Evolutionary conservation across 2,329 filamentous ascomycete genomes (phyloP).

Genomic region (Hypoxylon sp.): DNA sequence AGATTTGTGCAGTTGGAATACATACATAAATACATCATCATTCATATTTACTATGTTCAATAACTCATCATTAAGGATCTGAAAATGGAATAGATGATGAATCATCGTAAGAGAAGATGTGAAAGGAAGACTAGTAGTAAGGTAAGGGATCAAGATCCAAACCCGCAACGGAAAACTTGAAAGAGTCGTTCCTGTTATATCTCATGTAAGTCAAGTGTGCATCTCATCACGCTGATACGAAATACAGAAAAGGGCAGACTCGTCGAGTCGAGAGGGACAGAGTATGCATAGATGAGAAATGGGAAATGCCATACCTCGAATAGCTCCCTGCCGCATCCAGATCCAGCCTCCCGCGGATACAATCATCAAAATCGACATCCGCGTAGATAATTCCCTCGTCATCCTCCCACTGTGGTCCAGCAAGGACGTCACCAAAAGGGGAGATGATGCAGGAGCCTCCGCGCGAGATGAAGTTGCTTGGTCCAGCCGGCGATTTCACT

Average conservation of each 20-base stretch:
- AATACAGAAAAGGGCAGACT: neutral
- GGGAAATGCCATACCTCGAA: conserved; percentile 71
- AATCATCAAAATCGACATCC: conserved; percentile 91
- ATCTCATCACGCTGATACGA: neutral
- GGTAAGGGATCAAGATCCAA: conserved; percentile 71
- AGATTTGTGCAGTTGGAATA: conserved; percentile 13
- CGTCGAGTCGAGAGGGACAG: neutral
- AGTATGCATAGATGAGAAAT: neutral
- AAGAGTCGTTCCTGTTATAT: conserved; percentile 68
- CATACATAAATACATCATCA: conserved; percentile 12
- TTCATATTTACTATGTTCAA: conserved; percentile 9
- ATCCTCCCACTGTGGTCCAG: conserved; percentile 88
- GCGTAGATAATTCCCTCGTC: conserved; percentile 75
- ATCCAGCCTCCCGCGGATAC: conserved; percentile 84
- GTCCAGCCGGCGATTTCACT: conserved; percentile 8
- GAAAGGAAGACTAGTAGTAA: conserved; percentile 55
- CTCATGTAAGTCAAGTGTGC: conserved; percentile 32
- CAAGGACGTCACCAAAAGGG: conserved; percentile 83
- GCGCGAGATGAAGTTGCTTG: conserved; percentile 69
- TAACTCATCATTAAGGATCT: neutral
- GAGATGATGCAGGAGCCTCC: conserved; percentile 88
- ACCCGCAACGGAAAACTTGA: conserved; percentile 72
- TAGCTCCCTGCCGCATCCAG: conserved; percentile 89
- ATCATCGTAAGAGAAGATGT: neutral
- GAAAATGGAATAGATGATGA: neutral